Conservation (phyloP, 345 rosid species). For the Lagerstroemia speciosa region DNA sequence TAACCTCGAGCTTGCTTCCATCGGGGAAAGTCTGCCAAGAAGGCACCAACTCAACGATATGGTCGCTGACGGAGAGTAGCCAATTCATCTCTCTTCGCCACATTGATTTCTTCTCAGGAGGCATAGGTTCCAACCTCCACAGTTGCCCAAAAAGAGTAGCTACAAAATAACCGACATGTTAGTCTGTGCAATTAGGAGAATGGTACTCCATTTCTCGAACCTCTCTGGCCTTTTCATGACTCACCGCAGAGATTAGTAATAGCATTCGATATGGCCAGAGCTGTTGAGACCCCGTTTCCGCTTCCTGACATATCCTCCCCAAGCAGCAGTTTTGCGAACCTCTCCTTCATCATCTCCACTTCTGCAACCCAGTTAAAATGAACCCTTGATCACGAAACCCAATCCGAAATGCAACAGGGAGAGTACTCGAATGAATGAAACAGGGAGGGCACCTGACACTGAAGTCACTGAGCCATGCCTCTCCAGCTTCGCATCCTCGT, state of each 20-base stretch:
- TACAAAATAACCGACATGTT: too few species aligned
- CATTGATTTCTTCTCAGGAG: slow-evolving; percentile 83
- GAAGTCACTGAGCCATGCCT: slow-evolving; percentile 35
- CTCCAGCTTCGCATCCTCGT: slow-evolving; percentile 25
- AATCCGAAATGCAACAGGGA: neutral
- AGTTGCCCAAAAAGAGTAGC: slow-evolving; percentile 94
- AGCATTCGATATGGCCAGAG: slow-evolving; percentile 91
- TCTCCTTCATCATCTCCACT: slow-evolving; percentile 94
- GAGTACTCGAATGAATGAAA: neutral
- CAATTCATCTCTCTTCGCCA: slow-evolving; percentile 98
- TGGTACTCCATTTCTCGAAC: too few species aligned
- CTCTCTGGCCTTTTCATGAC: slow-evolving; percentile 12
- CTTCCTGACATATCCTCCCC: slow-evolving; percentile 99
- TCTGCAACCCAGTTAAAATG: slow-evolving; percentile 33
- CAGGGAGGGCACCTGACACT: slow-evolving; percentile 43
- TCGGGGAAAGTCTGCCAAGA: slow-evolving; percentile 96
- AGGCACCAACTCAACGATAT: slow-evolving; percentile 90
- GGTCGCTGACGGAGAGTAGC: slow-evolving; percentile 87
- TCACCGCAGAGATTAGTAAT: slow-evolving; percentile 95
- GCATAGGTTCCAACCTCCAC: slow-evolving; percentile 88
- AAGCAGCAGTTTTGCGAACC: slow-evolving; percentile 84
- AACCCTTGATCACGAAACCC: neutral
- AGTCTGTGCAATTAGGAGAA: too few species aligned
- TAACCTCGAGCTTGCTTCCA: slow-evolving; percentile 95
- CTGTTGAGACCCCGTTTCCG: slow-evolving; percentile 92